phyloP scores from a whole-genome alignment of 2,329 filamentous ascomycete species.

The Colletotrichum costaricense region DNA sequence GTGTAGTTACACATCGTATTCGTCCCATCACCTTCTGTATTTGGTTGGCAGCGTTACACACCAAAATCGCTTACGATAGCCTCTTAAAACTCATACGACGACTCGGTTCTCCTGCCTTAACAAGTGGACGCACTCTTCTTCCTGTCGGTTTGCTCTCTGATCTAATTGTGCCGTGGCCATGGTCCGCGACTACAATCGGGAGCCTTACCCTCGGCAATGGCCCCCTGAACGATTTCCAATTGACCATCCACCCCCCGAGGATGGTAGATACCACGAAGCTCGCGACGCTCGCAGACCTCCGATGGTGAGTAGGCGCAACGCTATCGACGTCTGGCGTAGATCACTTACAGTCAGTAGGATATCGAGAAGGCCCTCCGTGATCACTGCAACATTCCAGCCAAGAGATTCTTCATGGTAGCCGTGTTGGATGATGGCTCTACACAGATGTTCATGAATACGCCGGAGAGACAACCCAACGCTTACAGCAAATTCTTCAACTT shows the following conservation, averaged over 20 bases:
- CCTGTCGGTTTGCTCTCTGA: neutral
- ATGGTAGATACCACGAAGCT: slow-evolving; percentile 33
- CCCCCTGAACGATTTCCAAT: slow-evolving; percentile 40
- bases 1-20: slow-evolving; percentile 34
- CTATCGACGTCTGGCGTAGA: neutral
- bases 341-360: slow-evolving; percentile 47
- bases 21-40: neutral
- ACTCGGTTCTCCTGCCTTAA: neutral
- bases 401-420: slow-evolving; percentile 64
- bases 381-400: slow-evolving; percentile 62
- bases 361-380: slow-evolving; percentile 64
- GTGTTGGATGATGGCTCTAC: slow-evolving; percentile 59
- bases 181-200: slow-evolving; percentile 55
- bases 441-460: slow-evolving; percentile 44
- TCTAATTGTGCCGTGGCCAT: slow-evolving; percentile 41
- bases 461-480: slow-evolving; percentile 49
- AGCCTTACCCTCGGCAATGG: slow-evolving; percentile 51
- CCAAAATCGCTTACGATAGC: neutral
- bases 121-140: slow-evolving; percentile 6
- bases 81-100: slow-evolving; percentile 3
- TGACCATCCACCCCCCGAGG: slow-evolving; percentile 35
- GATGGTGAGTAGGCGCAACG: slow-evolving; percentile 21
- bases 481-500: slow-evolving; percentile 59
- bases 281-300: slow-evolving; percentile 34
- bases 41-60: neutral